A percentile compares a stretch with the other conserved stretches of the same genome.
These are phyloP conservation scores for Blastomyces emzantsi DNA, from an alignment of 2,329 filamentous ascomycete genomes.

Conservation along the genomic window DNA sequence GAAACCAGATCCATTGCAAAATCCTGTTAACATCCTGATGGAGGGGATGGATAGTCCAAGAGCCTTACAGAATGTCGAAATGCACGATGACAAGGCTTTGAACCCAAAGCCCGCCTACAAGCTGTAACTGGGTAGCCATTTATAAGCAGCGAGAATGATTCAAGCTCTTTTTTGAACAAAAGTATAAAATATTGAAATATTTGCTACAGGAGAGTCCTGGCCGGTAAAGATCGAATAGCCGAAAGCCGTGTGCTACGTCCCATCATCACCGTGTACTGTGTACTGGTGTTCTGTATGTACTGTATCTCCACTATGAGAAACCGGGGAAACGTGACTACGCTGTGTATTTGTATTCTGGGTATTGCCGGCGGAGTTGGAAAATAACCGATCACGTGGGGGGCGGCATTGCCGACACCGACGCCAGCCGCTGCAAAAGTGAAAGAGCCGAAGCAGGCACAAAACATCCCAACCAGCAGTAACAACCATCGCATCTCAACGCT, in stretches of 20 bases:
- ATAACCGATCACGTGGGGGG: conserved; percentile 2
- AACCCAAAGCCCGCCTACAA: background rate
- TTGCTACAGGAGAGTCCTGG: background rate
- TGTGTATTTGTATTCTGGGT: background rate
- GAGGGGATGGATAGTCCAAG: conserved; percentile 17
- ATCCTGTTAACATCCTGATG: conserved; percentile 19
- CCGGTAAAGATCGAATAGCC: background rate
- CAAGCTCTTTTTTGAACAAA: too few species aligned
- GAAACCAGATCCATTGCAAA: conserved; percentile 11
- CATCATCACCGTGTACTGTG: too few species aligned
- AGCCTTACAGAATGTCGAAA: conserved; percentile 16
- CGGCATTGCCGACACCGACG: conserved; percentile 19
- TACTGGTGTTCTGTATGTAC: background rate
- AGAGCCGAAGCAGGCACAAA: conserved; percentile 2
- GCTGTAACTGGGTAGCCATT: background rate
- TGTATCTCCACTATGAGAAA: background rate
- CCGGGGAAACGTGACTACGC: background rate
- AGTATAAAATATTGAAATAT: background rate
- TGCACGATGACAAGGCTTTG: background rate
- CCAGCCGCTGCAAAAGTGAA: conserved; percentile 22
- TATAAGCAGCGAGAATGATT: too few species aligned
- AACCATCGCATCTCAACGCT: too few species aligned
- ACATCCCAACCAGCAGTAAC: conserved; percentile 3
- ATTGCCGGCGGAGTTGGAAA: background rate
- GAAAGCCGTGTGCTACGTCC: background rate